Percentiles rank a stretch among this genome's conserved stretches.
Evolutionary conservation across 2,329 filamentous ascomycete species (phyloP).

Genomic region (Diaporthe citri): DNA sequence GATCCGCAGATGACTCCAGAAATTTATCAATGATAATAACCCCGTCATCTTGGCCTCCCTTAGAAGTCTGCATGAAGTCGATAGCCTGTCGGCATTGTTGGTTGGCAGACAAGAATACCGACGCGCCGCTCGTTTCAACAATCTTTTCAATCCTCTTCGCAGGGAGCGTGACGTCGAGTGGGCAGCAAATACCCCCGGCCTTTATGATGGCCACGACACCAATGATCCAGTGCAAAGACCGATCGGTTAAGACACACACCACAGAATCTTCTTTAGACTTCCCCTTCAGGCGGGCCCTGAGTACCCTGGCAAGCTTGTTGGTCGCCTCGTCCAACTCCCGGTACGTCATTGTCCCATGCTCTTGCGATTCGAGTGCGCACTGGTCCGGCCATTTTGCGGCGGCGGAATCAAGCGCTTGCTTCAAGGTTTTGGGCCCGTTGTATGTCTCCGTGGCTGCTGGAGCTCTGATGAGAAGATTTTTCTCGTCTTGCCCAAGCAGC

Average conservation of each 20-base stretch:
- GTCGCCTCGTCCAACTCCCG: conserved; percentile 1
- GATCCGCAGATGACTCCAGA: neutral
- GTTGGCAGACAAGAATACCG: conserved; percentile 14
- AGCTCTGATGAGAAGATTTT: neutral
- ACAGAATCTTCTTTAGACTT: neutral
- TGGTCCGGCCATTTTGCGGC: conserved; percentile 2
- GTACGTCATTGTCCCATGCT: conserved; percentile 13
- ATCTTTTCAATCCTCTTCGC: neutral
- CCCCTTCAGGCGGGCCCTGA: neutral
- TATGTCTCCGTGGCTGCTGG: neutral
- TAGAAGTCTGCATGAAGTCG: neutral
- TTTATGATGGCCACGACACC: conserved; percentile 37
- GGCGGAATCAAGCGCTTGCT: neutral
- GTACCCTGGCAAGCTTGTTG: conserved; percentile 6
- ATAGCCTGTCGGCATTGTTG: neutral
- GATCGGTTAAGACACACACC: conserved; percentile 30
- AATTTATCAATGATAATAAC: conserved; percentile 6
- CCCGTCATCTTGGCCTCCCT: neutral
- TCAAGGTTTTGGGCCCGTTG: neutral
- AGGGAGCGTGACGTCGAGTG: conserved; percentile 27
- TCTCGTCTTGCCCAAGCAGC: neutral
- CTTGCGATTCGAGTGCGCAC: neutral
- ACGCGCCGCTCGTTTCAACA: conserved; percentile 9
- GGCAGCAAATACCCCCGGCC: conserved; percentile 40
- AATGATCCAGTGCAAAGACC: conserved; percentile 39